Base-by-base conservation (phyloP, 2,329 filamentous ascomycete species). In the Diaporthe sp. region DNA sequence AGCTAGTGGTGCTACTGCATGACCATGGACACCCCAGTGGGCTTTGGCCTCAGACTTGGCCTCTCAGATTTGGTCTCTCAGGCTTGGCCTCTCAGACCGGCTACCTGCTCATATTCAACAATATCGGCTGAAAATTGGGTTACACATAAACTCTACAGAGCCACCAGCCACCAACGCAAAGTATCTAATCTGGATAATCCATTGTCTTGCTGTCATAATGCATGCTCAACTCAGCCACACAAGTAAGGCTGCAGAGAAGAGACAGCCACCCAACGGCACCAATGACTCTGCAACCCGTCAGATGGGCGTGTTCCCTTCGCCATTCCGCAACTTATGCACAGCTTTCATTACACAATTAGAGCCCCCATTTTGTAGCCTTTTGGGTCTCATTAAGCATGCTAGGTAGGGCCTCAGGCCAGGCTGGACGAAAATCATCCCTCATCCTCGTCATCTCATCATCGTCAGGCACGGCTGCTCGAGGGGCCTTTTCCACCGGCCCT, bases 311-410 rank as follows among this genome's bases (percentile, higher is more conserved):
- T 68, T 17, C 61, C 30, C 39, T 35, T 55, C 55, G 53, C 39
- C 47, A 65, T 19, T 55, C 53, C 51, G 22, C 44, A 61, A 39
- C 44, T 37, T 39, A 39, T 69, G 51, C 61, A 37, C n/a, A 51
- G 58, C 47, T 53, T 56, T 72, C 70, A 74, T 74, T 74, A 74
- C 74, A 75, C 69, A 75, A 74, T 72, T 75, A 75, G 47, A 72
- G 32, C 50, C 47, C 32, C 42, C 19, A 25, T 50, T 50, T 50
- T 22, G 37, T 53, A 39, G 44, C 66, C 30, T 50, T 17, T 10
- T 2, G 19, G 50, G 50, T 53, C 61, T 42, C 59, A 32, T 39
- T 70, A 58, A 56, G 32, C 47, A 72, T 51, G 27, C 44, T 19
- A 50, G 70, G 55, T 19, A 50, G 70, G 55, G 59, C 32, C 9